Conservation (phyloP, 169 alveolate species). For the Eimeria praecox region DNA sequence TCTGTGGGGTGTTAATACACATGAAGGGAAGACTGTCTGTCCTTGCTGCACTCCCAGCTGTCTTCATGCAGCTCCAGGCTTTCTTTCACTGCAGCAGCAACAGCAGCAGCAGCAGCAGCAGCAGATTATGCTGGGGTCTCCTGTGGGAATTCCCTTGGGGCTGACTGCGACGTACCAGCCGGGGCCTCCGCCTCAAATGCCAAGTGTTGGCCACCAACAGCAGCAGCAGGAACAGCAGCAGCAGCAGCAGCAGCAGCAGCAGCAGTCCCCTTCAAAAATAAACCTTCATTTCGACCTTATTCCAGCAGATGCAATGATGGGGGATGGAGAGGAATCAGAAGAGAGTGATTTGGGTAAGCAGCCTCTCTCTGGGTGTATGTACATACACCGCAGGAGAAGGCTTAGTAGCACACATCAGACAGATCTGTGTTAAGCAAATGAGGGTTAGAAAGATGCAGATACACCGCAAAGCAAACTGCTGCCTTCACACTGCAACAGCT, state of each 20-base stretch:
- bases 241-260: conserved; percentile 34
- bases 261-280: neutral
- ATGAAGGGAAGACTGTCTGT: no score
- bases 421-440: no score
- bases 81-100: neutral
- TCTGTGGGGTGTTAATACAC: no score
- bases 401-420: neutral
- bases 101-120: neutral
- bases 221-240: conserved; percentile 1
- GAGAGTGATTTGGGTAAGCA: conserved; percentile 47
- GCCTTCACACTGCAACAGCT: neutral
- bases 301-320: neutral
- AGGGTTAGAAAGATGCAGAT: no score
- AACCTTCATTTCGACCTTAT: neutral
- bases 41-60: neutral
- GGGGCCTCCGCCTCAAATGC: neutral
- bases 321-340: neutral
- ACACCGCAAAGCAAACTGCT: no score
- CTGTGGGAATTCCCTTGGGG: neutral
- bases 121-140: neutral
- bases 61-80: neutral
- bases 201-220: neutral
- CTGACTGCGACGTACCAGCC: neutral
- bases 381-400: neutral
- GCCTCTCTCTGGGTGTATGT: neutral